phyloP scores from a whole-genome alignment of 78 protist species.

The Cavenderia fasciculata region DNA sequence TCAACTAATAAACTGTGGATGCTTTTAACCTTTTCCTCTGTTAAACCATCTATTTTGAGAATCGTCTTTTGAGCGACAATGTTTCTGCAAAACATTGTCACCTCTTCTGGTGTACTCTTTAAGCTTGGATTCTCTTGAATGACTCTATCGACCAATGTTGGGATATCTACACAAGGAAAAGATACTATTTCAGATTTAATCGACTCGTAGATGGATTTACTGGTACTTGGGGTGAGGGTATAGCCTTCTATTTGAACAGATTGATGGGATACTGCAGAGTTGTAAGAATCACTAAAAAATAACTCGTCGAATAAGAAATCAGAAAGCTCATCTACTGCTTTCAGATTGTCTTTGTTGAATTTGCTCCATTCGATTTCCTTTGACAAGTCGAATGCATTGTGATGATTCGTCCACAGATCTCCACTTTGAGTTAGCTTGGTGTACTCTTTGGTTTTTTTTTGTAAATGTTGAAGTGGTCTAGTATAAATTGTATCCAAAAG shows the following conservation, averaged over 20 bases:
- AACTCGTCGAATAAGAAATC: background rate
- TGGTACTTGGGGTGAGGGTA: background rate
- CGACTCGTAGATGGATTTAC: background rate
- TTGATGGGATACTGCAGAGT: constrained; percentile 23
- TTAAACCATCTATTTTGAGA: background rate
- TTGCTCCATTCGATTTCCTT: background rate
- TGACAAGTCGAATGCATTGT: constrained; percentile 8
- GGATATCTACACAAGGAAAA: background rate
- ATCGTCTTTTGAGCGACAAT: background rate
- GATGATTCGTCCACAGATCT: background rate
- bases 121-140: background rate
- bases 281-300: background rate
- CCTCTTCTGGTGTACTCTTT: background rate
- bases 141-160: background rate
- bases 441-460: background rate
- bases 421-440: background rate
- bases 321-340: background rate
- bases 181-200: background rate
- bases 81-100: background rate
- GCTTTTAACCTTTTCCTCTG: background rate
- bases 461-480: background rate
- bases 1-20: background rate
- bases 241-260: constrained; percentile 25
- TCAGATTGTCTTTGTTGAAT: background rate
- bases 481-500: background rate